Conservation (phyloP, 345 rosid species). For the Crucihimalaya himalaica region DNA sequence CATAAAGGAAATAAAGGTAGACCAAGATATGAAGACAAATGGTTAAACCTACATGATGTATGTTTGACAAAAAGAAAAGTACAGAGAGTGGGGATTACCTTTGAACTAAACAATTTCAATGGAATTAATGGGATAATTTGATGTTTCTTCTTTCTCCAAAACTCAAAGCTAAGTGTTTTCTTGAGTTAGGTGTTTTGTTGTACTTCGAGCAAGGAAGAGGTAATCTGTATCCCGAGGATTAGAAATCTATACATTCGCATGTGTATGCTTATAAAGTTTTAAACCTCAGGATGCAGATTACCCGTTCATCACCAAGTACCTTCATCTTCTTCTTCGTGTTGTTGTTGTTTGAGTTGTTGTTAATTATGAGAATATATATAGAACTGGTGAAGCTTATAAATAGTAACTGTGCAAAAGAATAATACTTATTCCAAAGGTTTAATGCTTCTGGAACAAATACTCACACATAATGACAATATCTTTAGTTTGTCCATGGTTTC, state of each 20-base stretch:
- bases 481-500: constrained; percentile 33
- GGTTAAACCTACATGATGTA: not conserved
- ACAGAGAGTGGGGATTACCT: not conserved
- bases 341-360: constrained; percentile 8
- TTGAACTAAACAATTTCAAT: constrained; percentile 5
- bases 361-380: constrained; percentile 19
- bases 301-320: constrained; percentile 26
- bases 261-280: not conserved
- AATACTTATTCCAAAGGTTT: constrained; percentile 39
- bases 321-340: not conserved
- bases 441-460: constrained; percentile 40
- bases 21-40: too few species aligned
- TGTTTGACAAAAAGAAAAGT: not conserved
- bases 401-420: constrained; percentile 34
- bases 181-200: not conserved
- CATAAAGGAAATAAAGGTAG: too few species aligned
- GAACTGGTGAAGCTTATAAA: constrained; percentile 19
- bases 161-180: not conserved
- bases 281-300: constrained; percentile 49
- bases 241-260: constrained; percentile 8
- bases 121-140: not conserved
- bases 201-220: constrained; percentile 32
- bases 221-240: constrained; percentile 43
- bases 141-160: constrained; percentile 13
- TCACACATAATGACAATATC: constrained; percentile 15